phyloP scores from a whole-genome alignment of 495 filamentous ascomycete genomes.

The Aspergillus sclerotiicarbonarius region DNA sequence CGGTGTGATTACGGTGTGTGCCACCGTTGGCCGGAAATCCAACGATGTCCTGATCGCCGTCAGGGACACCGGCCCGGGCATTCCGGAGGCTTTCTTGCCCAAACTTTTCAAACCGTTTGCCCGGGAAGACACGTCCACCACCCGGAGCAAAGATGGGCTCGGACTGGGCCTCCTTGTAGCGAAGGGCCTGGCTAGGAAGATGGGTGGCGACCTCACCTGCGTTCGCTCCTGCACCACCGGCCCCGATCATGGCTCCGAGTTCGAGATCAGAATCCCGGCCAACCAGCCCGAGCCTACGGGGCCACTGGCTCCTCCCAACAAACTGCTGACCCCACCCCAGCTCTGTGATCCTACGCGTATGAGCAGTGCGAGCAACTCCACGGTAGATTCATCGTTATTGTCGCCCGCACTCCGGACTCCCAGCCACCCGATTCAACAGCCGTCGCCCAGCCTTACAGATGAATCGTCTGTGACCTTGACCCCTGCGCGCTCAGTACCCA shows the following conservation, averaged over 20 bases:
- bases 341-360: conserved; percentile 23
- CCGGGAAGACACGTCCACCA: conserved; percentile 70
- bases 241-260: conserved; percentile 67
- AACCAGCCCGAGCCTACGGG: conserved; percentile 46
- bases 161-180: conserved; percentile 75
- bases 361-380: conserved; percentile 25
- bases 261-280: conserved; percentile 68
- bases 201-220: conserved; percentile 71
- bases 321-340: conserved; percentile 27
- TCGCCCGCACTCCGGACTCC: conserved; percentile 23
- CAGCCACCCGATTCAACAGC: conserved; percentile 31
- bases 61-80: conserved; percentile 70
- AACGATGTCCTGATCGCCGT: conserved; percentile 62
- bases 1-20: conserved; percentile 61
- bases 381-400: conserved; percentile 22
- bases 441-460: conserved; percentile 34
- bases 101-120: conserved; percentile 75
- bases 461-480: conserved; percentile 32
- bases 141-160: conserved; percentile 68
- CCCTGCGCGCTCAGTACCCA: conserved; percentile 26
- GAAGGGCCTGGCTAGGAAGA: conserved; percentile 70
- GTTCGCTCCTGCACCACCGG: conserved; percentile 67
- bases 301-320: conserved; percentile 39
- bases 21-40: conserved; percentile 46
- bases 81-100: conserved; percentile 65